Base-by-base conservation (phyloP, 371 early-diverging fungal species). In the Batrachochytrium dendrobatidis region DNA sequence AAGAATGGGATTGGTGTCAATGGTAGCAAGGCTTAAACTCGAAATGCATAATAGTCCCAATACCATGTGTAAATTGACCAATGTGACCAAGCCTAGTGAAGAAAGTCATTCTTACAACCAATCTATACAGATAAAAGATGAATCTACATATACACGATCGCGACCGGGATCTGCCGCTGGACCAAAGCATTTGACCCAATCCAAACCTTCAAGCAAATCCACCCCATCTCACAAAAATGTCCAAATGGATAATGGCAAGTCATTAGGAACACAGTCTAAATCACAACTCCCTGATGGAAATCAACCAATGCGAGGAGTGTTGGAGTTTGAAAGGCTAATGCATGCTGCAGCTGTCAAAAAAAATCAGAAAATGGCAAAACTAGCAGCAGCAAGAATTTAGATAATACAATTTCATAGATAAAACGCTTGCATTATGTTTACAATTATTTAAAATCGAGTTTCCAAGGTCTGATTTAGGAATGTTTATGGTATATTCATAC, bases 1-100 rank as follows among this genome's bases (percentile, higher is more conserved):
- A 56, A 55, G 79, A 20, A 75, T 78, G 74, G 68, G 53, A 30
- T 48, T 77, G 24, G 50, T 77, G 2, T 67, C 72, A 10, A 53
- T 45, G 54, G 62, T 76, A 25, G 69, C 62, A 6, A 4, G 6
- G 52, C 52, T 51, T 22, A 51, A 51, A 22, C 8, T 31, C 12
- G 49, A 6, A 25, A 24, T 24, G 8, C 24, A 22, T 6, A 22
- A 48, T n/a, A 12, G 39, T 39, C 39, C 39, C 39, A 39, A 39
- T 39, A n/a, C 6, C 49, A 18, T 12, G n/a, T 6, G 49, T 12
- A 8, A 25, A 29, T 8, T 12, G 12, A 18, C 25, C 49, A 18
- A 24, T 12, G 25, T 8, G 49, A 18, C 12, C 49, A 51, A 51
- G 22, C 4, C n/a, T 3, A n/a, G n/a, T n/a, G n/a, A n/a, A n/a